Conservation (phyloP, 257 asterid genomes). For the Penstemon newberryi region DNA sequence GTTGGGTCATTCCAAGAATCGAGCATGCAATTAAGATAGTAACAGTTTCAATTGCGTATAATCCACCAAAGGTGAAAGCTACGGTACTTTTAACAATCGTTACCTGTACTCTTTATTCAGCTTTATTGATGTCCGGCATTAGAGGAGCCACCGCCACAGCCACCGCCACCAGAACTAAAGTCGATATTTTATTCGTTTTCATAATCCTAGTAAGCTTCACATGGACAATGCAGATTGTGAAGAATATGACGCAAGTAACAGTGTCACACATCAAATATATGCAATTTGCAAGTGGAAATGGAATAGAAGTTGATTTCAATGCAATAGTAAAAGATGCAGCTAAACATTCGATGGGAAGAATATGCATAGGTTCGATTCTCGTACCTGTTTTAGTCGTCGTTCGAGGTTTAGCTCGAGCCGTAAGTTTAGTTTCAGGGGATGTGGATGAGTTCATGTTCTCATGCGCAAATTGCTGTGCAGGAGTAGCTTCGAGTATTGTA, state of each 20-base stretch:
- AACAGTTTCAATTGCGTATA: slow-evolving; percentile 34
- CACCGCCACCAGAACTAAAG: slow-evolving; percentile 27
- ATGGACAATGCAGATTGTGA: slow-evolving; percentile 52
- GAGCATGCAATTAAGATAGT: slow-evolving; percentile 38
- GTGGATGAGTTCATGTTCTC: slow-evolving; percentile 68
- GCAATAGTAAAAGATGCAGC: slow-evolving; percentile 30
- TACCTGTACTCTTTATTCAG: slow-evolving; percentile 35
- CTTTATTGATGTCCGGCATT: slow-evolving; percentile 45
- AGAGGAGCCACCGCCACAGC: slow-evolving; percentile 46
- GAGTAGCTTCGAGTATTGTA: slow-evolving; percentile 41
- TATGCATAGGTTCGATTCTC: slow-evolving; percentile 52
- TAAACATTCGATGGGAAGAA: slow-evolving; percentile 48
- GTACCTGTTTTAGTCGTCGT: slow-evolving; percentile 42
- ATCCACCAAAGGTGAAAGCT: slow-evolving; percentile 41
- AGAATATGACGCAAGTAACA: slow-evolving; percentile 45
- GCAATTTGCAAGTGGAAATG: slow-evolving; percentile 40
- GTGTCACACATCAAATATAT: slow-evolving; percentile 57
- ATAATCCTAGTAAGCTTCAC: slow-evolving; percentile 47
- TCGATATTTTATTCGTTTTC: slow-evolving; percentile 44
- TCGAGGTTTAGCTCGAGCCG: slow-evolving; percentile 44
- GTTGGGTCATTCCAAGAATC: slow-evolving; percentile 53
- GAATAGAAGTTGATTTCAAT: slow-evolving; percentile 38
- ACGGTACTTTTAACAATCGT: slow-evolving; percentile 33
- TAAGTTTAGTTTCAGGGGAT: slow-evolving; percentile 46
- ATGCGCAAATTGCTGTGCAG: slow-evolving; percentile 50